These are phyloP conservation scores for Dendrocalamus sinicus DNA, from an alignment of 176 grass and related monocot species.

Conservation along the genomic window DNA sequence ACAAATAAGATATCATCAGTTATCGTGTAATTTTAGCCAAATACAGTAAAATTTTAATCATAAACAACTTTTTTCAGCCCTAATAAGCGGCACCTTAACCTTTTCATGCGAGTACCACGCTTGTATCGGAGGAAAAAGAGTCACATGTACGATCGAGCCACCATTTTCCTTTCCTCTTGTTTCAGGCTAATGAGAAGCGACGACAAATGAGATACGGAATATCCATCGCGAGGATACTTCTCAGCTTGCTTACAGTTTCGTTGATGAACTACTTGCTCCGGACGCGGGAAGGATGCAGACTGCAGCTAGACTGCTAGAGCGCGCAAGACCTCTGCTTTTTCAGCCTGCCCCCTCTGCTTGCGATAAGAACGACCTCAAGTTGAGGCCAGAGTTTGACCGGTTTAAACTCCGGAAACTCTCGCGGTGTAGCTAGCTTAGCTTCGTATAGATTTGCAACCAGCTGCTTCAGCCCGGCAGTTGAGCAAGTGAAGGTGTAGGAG, in stretches of 20 bases:
- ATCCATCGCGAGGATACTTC: not conserved
- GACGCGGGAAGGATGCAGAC: constrained; percentile 11
- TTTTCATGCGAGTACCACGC: not conserved
- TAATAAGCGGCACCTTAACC: not conserved
- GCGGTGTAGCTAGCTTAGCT: no score
- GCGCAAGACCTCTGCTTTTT: not conserved
- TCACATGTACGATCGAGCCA: not conserved
- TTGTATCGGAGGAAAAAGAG: not conserved
- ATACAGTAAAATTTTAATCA: no score
- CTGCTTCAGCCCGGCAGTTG: not conserved
- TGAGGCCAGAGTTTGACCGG: not conserved
- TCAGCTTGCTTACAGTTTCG: not conserved
- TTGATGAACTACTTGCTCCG: not conserved
- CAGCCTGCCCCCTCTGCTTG: not conserved
- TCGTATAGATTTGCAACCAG: not conserved
- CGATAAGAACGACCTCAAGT: not conserved
- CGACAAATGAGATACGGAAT: no score
- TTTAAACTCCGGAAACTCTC: not conserved
- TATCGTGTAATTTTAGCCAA: no score
- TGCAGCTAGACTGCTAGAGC: not conserved
- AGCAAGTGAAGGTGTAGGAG: no score
- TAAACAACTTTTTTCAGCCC: no score
- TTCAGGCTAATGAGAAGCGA: no score
- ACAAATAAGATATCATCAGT: no score
- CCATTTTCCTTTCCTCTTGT: no score